Base-by-base conservation (phyloP, 1,284 basidiomycete genomes). In the Peniophora sp. region DNA sequence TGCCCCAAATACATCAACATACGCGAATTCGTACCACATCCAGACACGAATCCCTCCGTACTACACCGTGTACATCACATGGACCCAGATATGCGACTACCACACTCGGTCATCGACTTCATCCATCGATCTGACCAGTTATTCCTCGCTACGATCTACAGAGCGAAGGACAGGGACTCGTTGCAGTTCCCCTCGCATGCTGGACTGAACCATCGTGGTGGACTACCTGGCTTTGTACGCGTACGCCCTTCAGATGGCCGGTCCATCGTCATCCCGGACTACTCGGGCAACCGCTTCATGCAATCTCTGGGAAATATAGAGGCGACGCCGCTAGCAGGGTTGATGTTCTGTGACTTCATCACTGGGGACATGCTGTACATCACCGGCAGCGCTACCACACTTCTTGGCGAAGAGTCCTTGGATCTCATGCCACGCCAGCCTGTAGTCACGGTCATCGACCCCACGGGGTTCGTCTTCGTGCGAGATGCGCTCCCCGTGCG, bases 1-100 rank as follows among this genome's bases (percentile, higher is more conserved):
- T 85, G 81, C 57, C 82, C 81, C 8, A 85, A 83, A 58, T 85
- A 85, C 55, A 84, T 85, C 57, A 79, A 72, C 47, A 58, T 76
- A 36, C 74, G 80, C 11, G 68, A 77, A 10, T 64, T 83, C 11
- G 58, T 65, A 18, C 66, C 76, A 1, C 63, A 71, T 53, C 60
- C 68, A 0, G 53, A 66, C 20, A 68, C 72, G 2, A 52, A 59
- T 10, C 74, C 79, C 0, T 55, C 52, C 2, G 61, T 83, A 20
- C 56, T 58, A 2, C 58, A 74, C 50, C 57, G 69, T 47, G 37
- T 41, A 8, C 37, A 17, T 8, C 53, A 64, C 1, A 55, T 64
- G 1, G 51, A 70, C 10, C 51, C 83, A 10, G 1, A 58, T 8
- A 73, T 74, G 2, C 65, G 69, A n/a, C 68, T 85, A 1, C 76